Evolutionary conservation across 2,329 filamentous ascomycete genomes (phyloP), one percentile per base, ranked within the genome.

Genomic region (Volutella citrinella): DNA sequence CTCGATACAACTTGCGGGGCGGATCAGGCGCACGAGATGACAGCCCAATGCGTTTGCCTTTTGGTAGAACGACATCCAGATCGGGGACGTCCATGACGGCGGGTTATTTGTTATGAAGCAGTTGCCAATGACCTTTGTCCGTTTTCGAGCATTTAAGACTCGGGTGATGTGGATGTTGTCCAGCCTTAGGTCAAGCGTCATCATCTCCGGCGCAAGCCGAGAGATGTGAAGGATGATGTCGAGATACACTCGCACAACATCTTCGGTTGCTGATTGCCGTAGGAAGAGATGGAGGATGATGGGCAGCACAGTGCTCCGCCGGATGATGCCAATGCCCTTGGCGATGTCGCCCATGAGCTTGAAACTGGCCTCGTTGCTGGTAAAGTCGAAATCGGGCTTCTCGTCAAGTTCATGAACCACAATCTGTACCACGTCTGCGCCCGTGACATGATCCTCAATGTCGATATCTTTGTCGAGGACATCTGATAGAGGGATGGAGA

Each of bases 341-440:
- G 78, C 79, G 43, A 84, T 78, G 10, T 68, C 63, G 32, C 66
- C 65, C 4, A 68, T 68, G 18, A 70, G 54, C 33, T 57, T 51
- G 33, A 55, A 33, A 33, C 34, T 50, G 19, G 43, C 26, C 12
- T 52, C 40, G 3, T 32, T 24, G 22, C 45, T 44, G 13, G 49
- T 27, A 12, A 30, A 43, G 10, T 23, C 46, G 23, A 32, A 34
- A n/a, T 48, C 43, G 6, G 34, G 40, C 22, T 39, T 28, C 10
- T 38, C 39, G 19, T 43, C 34, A 1, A 46, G 32, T 13, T 43
- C 45, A 18, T 43, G 52, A 41, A 82, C 61, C 11, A 74, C 66
- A 5, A 85, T 61, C 49, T 85, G 80, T 19, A 86, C 74, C 6
- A 80, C 81, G 55, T 87, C 82, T 4, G 73, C 75, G 5, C 79